phyloP scores from a whole-genome alignment of 805 yeast genomes.

The Clavispora carvajalis region DNA sequence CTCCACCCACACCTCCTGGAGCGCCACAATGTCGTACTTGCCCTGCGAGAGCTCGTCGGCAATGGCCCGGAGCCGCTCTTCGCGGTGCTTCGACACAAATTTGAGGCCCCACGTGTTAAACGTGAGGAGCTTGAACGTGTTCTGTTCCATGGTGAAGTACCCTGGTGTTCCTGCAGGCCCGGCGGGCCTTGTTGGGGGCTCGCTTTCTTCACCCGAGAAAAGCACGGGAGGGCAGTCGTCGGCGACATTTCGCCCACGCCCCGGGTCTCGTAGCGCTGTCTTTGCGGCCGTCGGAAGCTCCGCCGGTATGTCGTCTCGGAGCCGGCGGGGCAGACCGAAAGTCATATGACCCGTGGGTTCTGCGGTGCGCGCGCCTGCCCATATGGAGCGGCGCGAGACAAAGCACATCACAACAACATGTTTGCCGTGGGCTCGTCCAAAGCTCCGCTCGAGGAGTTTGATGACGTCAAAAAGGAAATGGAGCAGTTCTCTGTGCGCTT shows the following conservation, averaged over 20 bases:
- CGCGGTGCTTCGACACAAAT: conserved; percentile 67
- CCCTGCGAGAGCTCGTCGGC: conserved; percentile 55
- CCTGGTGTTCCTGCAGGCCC: neutral
- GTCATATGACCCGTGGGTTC: too few relatives aligned
- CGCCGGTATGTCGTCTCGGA: too few relatives aligned
- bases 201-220: too few relatives aligned
- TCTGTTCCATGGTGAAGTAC: neutral
- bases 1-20: conserved; percentile 93
- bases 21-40: conserved; percentile 75
- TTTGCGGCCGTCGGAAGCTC: too few relatives aligned
- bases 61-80: conserved; percentile 63
- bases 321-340: too few relatives aligned
- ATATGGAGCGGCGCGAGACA: too few relatives aligned
- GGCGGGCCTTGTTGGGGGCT: too few relatives aligned
- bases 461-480: conserved; percentile 32
- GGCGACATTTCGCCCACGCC: too few relatives aligned
- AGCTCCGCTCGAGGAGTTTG: conserved; percentile 28
- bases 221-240: too few relatives aligned
- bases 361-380: too few relatives aligned
- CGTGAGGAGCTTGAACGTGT: conserved; percentile 45
- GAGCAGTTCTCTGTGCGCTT: conserved; percentile 33
- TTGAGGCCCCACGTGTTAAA: conserved; percentile 90
- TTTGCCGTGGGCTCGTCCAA: conserved; percentile 3
- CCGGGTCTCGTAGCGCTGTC: too few relatives aligned
- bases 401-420: neutral